These are phyloP conservation scores for Daldinia vernicosa DNA, from an alignment of 495 filamentous ascomycete genomes.

Conservation along the genomic window DNA sequence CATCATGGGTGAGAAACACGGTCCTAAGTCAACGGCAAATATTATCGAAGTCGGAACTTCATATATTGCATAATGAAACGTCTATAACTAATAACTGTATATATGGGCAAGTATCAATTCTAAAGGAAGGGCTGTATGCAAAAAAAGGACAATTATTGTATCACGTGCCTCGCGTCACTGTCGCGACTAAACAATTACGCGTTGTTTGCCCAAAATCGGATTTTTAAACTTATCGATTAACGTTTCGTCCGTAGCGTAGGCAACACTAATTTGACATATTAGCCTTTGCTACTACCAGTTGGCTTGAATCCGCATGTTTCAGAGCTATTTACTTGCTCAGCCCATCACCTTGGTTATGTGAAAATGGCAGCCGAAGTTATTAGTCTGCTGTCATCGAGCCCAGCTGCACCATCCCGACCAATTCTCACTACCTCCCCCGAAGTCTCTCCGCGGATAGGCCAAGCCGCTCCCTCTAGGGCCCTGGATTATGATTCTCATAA, in stretches of 20 bases:
- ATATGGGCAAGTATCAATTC: background rate
- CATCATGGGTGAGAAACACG: background rate
- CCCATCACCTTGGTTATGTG: slow-evolving; percentile 13
- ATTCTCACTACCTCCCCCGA: slow-evolving; percentile 2
- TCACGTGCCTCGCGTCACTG: slow-evolving; percentile 35
- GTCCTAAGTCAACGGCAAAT: background rate
- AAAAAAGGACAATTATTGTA: background rate
- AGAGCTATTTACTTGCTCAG: background rate
- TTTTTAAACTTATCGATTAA: slow-evolving; percentile 6
- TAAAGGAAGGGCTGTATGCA: background rate
- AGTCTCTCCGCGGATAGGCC: slow-evolving; percentile 11
- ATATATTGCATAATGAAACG: background rate
- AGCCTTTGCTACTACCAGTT: slow-evolving; percentile 2
- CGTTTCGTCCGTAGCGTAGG: background rate
- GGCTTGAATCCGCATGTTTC: background rate
- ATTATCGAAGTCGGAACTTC: background rate
- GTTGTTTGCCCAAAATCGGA: background rate
- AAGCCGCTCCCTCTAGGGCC: slow-evolving; percentile 14
- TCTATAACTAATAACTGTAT: background rate
- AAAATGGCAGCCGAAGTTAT: slow-evolving; percentile 55
- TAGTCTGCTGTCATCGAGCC: slow-evolving; percentile 49
- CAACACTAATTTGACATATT: background rate
- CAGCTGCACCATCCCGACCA: slow-evolving; percentile 27
- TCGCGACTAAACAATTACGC: slow-evolving; percentile 16
- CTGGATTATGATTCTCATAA: slow-evolving; percentile 12